Evolutionary conservation across 2,329 filamentous ascomycete species (phyloP), one percentile per base, ranked within the genome.

Genomic region (Fusarium subtropicale): DNA sequence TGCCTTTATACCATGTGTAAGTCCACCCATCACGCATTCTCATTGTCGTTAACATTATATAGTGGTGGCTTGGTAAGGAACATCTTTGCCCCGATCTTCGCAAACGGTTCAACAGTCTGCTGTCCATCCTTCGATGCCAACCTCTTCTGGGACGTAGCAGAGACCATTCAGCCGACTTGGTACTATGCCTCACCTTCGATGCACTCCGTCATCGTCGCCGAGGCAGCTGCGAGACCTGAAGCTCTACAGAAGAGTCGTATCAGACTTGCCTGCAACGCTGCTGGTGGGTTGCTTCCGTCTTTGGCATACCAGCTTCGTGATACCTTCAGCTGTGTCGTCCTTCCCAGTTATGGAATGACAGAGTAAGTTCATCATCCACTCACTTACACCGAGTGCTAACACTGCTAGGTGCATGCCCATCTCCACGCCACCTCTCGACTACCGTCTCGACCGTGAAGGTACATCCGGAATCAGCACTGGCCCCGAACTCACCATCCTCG

Each of bases 301-400:
- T 12, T 63, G 47, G 60, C 60, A 4, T 63, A 63, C n/a, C 57
- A 62, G 2, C 3, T 63, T 5, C 51, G 58, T 2, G 34, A 63
- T 1, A 63, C 57, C 0, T 63, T 63, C 1, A 31, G 56, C 34
- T 63, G 60, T 2, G 41, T 63, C 0, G 58, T 63, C 12, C 20
- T 63, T 2, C 60, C 60, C 1, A 63, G 60, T 1, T 63, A 63
- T 15, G 60, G 60, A 47, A 63, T 63, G 60, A 63, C 60, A 44
- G 57, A 63, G 58, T 62, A 24, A 34, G 58, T 30, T 30, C 11
- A 12, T 45, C 2, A 13, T 9, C 5, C 2, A 5, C 18, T 24
- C 3, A 33, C 5, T 18, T 4, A 9, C 28, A 24, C 18, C 13
- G 7, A 0, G 7, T 34, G 2, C 58, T 60, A 39, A 61, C 9